Evolutionary conservation across 495 filamentous ascomycete genomes (phyloP).

Genomic region (Aspergillus sparsus): DNA sequence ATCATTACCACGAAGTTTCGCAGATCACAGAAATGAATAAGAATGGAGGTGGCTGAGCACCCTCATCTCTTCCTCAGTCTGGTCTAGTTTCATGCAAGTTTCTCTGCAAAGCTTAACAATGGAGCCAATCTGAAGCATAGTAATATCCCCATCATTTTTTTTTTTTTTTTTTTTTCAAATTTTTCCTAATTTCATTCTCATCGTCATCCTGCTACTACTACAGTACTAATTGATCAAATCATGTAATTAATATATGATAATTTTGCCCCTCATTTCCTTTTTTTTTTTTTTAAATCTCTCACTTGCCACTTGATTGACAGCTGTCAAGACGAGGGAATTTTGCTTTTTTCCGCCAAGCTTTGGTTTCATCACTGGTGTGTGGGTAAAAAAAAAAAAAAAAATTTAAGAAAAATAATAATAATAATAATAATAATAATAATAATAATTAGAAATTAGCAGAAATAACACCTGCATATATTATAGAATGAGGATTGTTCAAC

Average conservation of each 20-base stretch:
- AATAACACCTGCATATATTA: no score
- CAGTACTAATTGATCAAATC: neutral
- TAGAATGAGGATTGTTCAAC: no score
- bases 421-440: no score
- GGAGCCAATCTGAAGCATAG: slow-evolving; percentile 20
- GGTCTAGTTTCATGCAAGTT: slow-evolving; percentile 5
- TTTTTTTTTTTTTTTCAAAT: neutral
- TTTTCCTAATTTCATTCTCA: neutral
- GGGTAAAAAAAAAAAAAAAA: no score
- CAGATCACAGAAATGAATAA: slow-evolving; percentile 5
- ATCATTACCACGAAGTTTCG: slow-evolving; percentile 2
- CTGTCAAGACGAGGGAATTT: neutral
- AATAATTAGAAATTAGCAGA: no score
- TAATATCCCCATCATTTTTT: slow-evolving; percentile 12
- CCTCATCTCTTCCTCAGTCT: neutral
- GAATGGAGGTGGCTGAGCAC: slow-evolving; percentile 24
- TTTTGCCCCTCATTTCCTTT: neutral
- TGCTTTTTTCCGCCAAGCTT: no score
- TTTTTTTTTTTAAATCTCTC: no score
- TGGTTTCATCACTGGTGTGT: no score
- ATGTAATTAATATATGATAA: neutral
- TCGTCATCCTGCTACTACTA: neutral
- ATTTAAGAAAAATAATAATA: no score
- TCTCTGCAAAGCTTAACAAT: slow-evolving; percentile 15
- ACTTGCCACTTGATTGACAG: neutral